Base-by-base conservation (phyloP, 1,284 basidiomycete genomes). In the Puccinia horiana region DNA sequence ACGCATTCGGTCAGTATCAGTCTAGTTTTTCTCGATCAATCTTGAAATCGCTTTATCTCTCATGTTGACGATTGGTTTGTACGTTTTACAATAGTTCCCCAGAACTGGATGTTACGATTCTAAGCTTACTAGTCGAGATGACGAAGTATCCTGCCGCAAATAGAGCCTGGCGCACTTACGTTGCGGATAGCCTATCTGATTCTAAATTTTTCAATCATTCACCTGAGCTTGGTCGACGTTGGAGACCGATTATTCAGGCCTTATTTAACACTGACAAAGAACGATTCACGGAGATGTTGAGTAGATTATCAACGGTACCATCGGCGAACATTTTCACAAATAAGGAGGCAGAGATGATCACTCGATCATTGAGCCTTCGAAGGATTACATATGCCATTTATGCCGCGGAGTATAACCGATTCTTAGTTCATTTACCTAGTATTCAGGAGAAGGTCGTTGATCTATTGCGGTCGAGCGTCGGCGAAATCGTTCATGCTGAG, bases 401-500 rank as follows among this genome's bases (percentile, higher is more conserved):
- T 80, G 89, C 93, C 0, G 94, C 92, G 14, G 94, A 95, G 84
- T 93, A 92, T 87, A 95, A 99, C 86, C 92, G 94, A 75, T 97
- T 94, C 88, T 87, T 99, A 61, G 92, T 92, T 0, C 94, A 96
- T 84, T 89, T 99, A 40, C 97, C 97, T 2, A 91, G 90, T 61
- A 94, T 99, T 35, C 96, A 98, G 87, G 97, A 99, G 88, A 97
- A 95, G 88, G 89, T 99, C 26, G 97, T 98, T 11, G 97, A 99
- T 84, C 91, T 96, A 1, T 88, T 99, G 67, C 91, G 94, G 0
- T 88, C 88, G 70, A 93, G 92, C 82, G 89, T 93, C 0, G 91
- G 93, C 14, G 92, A 96, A 0, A 89, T 93, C 65, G 94, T 98
- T 0, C 94, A 96, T 86, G 93, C 93, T 84, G 96, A 99, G 87